A percentile compares a stretch with the other conserved stretches of the same genome.
Evolutionary conservation across 768 basidiomycete species (phyloP).

Genomic region (Fistulinella prunicolor): DNA sequence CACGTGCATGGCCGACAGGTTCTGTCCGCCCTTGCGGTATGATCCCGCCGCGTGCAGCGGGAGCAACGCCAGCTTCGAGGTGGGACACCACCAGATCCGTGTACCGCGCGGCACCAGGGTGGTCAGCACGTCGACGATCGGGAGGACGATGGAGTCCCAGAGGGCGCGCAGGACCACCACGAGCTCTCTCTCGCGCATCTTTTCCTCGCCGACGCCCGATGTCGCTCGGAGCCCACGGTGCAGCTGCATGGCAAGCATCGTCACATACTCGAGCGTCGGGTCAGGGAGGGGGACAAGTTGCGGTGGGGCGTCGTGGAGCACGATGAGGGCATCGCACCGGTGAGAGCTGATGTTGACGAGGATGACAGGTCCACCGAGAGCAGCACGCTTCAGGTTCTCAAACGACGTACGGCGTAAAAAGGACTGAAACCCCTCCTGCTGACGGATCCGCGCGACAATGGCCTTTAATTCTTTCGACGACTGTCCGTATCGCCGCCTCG

Average conservation of each 20-base stretch:
- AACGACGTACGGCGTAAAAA: constrained; percentile 29
- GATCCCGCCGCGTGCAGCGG: constrained; percentile 35
- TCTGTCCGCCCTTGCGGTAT: constrained; percentile 15
- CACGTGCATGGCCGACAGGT: constrained; percentile 19
- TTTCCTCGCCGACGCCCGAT: constrained; percentile 19
- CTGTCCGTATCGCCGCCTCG: constrained; percentile 13
- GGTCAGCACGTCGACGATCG: constrained; percentile 15
- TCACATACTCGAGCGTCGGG: constrained; percentile 11
- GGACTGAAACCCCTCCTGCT: constrained; percentile 25
- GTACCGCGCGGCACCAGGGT: constrained; percentile 18
- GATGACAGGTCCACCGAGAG: constrained; percentile 34
- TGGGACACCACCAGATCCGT: constrained; percentile 36
- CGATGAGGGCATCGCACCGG: constrained; percentile 40
- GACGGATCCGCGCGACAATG: constrained; percentile 21
- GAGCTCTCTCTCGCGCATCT: constrained; percentile 16
- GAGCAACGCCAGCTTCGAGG: constrained; percentile 29
- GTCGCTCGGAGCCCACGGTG: constrained; percentile 6
- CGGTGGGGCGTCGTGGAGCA: constrained; percentile 20
- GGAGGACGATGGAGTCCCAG: constrained; percentile 26
- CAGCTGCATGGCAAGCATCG: constrained; percentile 6
- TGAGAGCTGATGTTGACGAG: constrained; percentile 32
- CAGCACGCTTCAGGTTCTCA: constrained; percentile 16
- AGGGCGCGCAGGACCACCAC: constrained; percentile 16
- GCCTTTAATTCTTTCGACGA: constrained; percentile 18
- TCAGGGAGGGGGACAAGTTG: constrained; percentile 19